These are phyloP conservation scores for Alternaria sp. DNA, from an alignment of 2,329 filamentous ascomycete species.

Conservation along the genomic window DNA sequence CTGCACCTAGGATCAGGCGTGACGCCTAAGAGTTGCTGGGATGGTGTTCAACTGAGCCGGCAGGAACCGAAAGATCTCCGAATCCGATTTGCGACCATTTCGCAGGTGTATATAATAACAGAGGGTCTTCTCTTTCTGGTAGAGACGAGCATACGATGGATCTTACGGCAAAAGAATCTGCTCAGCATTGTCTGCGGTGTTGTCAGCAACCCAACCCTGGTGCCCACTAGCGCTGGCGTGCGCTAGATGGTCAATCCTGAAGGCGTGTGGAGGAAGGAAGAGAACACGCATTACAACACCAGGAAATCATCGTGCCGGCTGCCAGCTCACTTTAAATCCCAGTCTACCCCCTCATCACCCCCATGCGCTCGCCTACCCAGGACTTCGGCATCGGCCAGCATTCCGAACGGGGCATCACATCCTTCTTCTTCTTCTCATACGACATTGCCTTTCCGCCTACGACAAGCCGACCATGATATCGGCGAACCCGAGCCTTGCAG, in stretches of 20 bases:
- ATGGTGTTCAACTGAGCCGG: not conserved
- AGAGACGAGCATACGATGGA: not conserved
- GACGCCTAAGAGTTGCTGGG: not conserved
- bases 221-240: conserved; percentile 2
- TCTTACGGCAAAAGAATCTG: not conserved
- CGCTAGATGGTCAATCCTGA: not conserved
- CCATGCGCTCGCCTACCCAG: conserved; percentile 5
- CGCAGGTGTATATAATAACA: not conserved
- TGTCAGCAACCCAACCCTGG: conserved; percentile 1
- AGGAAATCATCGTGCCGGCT: not conserved
- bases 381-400: conserved; percentile 15
- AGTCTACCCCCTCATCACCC: not conserved
- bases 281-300: not conserved
- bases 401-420: conserved; percentile 10
- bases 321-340: conserved; percentile 14
- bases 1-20: not conserved
- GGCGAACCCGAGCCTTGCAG: conserved; percentile 3
- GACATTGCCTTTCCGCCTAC: conserved; percentile 2
- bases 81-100: not conserved
- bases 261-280: not conserved
- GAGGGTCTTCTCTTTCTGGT: not conserved
- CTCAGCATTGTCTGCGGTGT: not conserved
- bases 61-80: not conserved
- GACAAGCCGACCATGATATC: conserved; percentile 4
- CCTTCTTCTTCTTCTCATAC: conserved; percentile 3